These are phyloP conservation scores for Rhodotorula sp. DNA, from an alignment of 1,284 basidiomycete species.

Conservation along the genomic window DNA sequence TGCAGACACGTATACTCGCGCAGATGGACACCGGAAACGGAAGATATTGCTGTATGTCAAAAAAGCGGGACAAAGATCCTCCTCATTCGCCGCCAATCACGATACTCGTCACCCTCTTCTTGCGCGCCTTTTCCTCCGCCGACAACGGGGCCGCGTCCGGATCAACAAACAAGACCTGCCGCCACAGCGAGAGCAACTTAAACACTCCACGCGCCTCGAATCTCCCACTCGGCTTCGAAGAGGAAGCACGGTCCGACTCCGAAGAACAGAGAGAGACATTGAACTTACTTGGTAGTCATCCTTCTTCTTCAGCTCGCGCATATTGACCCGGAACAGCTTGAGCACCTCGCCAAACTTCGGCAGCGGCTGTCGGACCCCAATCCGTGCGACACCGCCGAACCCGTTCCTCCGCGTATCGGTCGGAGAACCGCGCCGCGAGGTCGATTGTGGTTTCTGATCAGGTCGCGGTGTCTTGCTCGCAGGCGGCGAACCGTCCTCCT, in stretches of 20 bases:
- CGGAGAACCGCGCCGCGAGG: neutral
- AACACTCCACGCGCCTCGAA: too few species aligned
- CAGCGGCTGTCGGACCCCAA: neutral
- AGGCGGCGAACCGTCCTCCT: neutral
- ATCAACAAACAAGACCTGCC: slow-evolving; percentile 33
- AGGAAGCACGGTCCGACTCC: too few species aligned
- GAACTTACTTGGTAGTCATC: slow-evolving; percentile 43
- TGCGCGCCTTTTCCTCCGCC: slow-evolving; percentile 20
- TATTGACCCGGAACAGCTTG: slow-evolving; percentile 39
- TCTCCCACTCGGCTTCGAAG: neutral
- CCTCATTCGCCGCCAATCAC: neutral
- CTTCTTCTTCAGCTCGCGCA: slow-evolving; percentile 37
- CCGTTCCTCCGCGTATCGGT: neutral
- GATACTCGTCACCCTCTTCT: slow-evolving; percentile 22
- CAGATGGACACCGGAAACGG: too few species aligned
- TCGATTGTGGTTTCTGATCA: neutral
- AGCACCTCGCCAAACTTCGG: slow-evolving; percentile 32
- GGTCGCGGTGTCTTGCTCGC: neutral
- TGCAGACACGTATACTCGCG: too few species aligned
- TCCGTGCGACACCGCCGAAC: neutral
- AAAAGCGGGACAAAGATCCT: neutral
- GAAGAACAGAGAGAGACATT: too few species aligned
- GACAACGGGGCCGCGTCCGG: slow-evolving; percentile 17
- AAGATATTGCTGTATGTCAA: neutral
- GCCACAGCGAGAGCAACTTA: neutral